These are phyloP conservation scores for Phymatotrichopsis omnivora DNA, from an alignment of 2,329 filamentous ascomycete genomes.

Conservation along the genomic window DNA sequence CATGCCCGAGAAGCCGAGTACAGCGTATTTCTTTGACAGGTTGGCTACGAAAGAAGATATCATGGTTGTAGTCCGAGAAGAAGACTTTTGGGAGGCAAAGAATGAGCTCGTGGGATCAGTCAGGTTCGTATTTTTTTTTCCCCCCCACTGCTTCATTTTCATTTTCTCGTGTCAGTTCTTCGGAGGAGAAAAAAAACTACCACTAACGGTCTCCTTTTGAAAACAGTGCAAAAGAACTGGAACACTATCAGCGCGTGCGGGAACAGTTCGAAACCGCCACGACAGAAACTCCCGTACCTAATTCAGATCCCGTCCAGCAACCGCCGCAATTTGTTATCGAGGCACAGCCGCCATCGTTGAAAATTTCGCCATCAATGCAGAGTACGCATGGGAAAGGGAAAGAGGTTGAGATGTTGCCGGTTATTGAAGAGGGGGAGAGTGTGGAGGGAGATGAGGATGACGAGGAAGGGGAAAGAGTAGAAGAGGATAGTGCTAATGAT, in stretches of 20 bases:
- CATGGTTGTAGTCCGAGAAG: conserved; percentile 75
- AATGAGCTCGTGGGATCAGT: conserved; percentile 86
- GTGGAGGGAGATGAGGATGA: too few species aligned
- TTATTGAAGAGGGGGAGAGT: too few species aligned
- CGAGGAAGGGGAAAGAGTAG: too few species aligned
- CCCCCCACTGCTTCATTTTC: neutral
- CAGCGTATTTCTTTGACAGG: conserved; percentile 94
- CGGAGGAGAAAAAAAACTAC: conserved; percentile 29
- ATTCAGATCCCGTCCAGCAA: too few species aligned
- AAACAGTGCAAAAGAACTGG: conserved; percentile 70
- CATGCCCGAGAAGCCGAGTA: conserved; percentile 43
- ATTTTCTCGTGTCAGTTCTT: conserved; percentile 9
- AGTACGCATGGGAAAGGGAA: too few species aligned
- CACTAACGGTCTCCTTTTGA: too few species aligned
- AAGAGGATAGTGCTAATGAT: too few species aligned
- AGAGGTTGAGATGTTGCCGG: too few species aligned
- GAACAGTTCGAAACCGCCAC: conserved; percentile 74
- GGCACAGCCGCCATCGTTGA: too few species aligned
- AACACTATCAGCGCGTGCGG: conserved; percentile 80
- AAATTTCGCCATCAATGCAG: too few species aligned
- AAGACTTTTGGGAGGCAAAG: conserved; percentile 75
- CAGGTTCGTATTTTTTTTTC: conserved; percentile 35
- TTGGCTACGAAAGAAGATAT: conserved; percentile 72
- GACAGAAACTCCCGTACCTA: too few species aligned
- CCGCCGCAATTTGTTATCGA: too few species aligned